Conservation (phyloP, 495 filamentous ascomycete genomes). For the Letharia lupina region DNA sequence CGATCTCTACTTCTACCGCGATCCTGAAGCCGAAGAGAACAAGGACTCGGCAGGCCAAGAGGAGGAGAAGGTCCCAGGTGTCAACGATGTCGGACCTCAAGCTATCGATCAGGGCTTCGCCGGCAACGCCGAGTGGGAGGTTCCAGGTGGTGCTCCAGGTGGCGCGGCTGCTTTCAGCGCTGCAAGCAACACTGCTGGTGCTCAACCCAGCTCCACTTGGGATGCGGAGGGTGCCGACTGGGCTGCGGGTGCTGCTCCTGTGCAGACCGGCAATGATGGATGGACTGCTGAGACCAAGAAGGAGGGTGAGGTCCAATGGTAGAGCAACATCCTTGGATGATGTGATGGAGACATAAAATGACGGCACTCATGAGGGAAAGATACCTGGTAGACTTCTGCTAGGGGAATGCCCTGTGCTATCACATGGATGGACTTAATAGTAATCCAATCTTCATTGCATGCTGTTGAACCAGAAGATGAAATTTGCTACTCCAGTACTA, state of each 20-base stretch:
- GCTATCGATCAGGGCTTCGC: slow-evolving; percentile 75
- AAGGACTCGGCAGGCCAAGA: slow-evolving; percentile 65
- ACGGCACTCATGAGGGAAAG: slow-evolving; percentile 96
- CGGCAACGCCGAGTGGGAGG: slow-evolving; percentile 61
- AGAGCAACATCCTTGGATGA: slow-evolving; percentile 30
- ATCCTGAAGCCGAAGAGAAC: slow-evolving; percentile 95
- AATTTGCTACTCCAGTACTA: neutral
- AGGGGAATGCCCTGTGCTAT: slow-evolving; percentile 94
- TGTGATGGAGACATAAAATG: slow-evolving; percentile 45
- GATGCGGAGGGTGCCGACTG: slow-evolving; percentile 69
- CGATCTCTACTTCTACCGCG: slow-evolving; percentile 99
- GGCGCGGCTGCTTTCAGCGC: slow-evolving; percentile 54
- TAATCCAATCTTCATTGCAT: slow-evolving; percentile 32
- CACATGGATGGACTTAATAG: slow-evolving; percentile 54
- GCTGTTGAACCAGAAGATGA: neutral
- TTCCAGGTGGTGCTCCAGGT: slow-evolving; percentile 50
- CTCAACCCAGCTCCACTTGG: slow-evolving; percentile 53
- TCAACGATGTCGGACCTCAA: slow-evolving; percentile 74
- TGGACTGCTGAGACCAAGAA: slow-evolving; percentile 56
- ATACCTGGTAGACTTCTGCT: slow-evolving; percentile 57
- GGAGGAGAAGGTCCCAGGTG: slow-evolving; percentile 58
- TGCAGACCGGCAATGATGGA: slow-evolving; percentile 50
- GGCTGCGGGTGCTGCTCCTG: slow-evolving; percentile 53
- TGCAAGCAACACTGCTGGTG: slow-evolving; percentile 52
- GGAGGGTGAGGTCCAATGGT: slow-evolving; percentile 54